phyloP scores from a whole-genome alignment of 176 grass and related monocot species.

The Musa itinerans region DNA sequence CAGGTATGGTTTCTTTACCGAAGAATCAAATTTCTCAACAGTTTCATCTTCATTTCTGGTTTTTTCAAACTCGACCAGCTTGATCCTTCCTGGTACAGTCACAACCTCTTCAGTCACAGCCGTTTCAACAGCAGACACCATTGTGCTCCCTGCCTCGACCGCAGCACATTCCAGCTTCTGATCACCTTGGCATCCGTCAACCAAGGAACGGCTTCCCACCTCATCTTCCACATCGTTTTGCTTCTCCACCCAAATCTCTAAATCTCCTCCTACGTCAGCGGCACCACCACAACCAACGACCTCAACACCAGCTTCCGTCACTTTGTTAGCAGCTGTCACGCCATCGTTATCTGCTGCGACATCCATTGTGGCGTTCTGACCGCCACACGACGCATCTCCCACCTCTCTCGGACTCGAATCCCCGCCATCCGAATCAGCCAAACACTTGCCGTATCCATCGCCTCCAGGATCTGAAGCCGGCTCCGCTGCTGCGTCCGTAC shows the following conservation, averaged over 20 bases:
- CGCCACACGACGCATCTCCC: background rate
- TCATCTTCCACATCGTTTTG: background rate
- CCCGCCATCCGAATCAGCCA: background rate
- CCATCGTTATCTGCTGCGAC: no score
- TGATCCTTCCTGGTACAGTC: background rate
- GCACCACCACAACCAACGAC: background rate
- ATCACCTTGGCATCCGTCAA: background rate
- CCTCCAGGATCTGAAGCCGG: constrained; percentile 1
- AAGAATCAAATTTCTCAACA: background rate
- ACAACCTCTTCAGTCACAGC: background rate
- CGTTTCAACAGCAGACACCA: background rate
- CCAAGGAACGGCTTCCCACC: background rate
- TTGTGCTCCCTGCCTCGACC: background rate
- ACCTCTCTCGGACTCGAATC: background rate
- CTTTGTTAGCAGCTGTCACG: background rate
- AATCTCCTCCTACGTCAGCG: background rate
- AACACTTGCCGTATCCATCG: background rate
- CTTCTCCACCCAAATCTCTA: background rate
- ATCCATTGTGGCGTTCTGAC: no score
- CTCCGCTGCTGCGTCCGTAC: background rate
- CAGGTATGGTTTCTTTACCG: background rate
- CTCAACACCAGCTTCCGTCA: background rate
- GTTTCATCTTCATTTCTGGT: background rate
- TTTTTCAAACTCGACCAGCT: background rate
- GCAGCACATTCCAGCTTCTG: background rate